These are phyloP conservation scores for Casuarina cunninghamiana DNA, from an alignment of 306 rosid genomes.

Conservation along the genomic window DNA sequence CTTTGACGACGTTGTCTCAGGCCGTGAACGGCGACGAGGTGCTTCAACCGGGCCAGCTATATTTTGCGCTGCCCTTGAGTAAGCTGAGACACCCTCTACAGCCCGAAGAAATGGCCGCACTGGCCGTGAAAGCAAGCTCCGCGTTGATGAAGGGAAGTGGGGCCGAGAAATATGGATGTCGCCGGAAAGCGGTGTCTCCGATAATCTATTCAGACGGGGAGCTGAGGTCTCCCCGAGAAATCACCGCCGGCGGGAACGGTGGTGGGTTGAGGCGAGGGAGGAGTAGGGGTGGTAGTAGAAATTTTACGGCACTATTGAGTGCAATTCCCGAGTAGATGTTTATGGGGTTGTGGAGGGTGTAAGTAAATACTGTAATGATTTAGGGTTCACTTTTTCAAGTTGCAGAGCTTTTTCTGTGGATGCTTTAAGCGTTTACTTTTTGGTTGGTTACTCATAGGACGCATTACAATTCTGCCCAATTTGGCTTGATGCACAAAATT, in stretches of 20 bases:
- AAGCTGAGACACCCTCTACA: constrained; percentile 54
- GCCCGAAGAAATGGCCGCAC: constrained; percentile 91
- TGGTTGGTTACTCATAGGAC: constrained; percentile 4
- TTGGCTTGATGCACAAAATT: not conserved
- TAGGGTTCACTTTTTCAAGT: not conserved
- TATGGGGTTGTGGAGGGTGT: constrained; percentile 28
- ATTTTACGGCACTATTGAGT: constrained; percentile 50
- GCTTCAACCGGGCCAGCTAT: constrained; percentile 79
- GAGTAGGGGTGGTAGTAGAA: constrained; percentile 28
- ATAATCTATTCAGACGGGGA: constrained; percentile 41
- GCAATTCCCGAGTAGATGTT: constrained; percentile 74
- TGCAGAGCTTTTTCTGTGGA: constrained; percentile 20
- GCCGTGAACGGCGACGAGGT: constrained; percentile 69
- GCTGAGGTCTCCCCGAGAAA: constrained; percentile 27
- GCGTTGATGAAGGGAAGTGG: constrained; percentile 64
- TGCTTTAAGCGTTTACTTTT: constrained; percentile 17
- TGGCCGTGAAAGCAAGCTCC: constrained; percentile 88
- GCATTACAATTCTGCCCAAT: constrained; percentile 29
- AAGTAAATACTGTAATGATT: constrained; percentile 32
- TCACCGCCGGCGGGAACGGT: not conserved
- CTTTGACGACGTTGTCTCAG: constrained; percentile 66
- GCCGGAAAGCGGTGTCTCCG: constrained; percentile 48
- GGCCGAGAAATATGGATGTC: constrained; percentile 34
- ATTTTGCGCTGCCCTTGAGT: constrained; percentile 75
- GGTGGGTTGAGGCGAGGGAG: constrained; percentile 38